Conservation (phyloP, 805 yeast species). For the Wickerhamiella sorbophila region DNA sequence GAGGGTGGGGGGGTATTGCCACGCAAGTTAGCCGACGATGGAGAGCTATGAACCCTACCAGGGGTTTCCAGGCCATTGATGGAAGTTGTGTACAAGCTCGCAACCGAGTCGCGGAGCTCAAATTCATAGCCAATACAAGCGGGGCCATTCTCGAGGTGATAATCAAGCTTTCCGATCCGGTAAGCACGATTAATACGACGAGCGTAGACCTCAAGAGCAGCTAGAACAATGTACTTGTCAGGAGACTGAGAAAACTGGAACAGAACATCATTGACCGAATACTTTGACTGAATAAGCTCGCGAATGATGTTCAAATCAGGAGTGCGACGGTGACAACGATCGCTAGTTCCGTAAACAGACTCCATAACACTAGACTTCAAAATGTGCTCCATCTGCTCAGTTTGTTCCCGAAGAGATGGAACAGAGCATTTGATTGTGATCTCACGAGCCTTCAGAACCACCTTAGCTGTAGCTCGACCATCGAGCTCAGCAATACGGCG, state of each 20-base stretch:
- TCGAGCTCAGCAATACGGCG: constrained; percentile 77
- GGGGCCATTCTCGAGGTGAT: constrained; percentile 34
- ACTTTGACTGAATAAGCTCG: constrained; percentile 92
- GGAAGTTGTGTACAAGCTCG: constrained; percentile 27
- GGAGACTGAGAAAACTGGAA: constrained; percentile 73
- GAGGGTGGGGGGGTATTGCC: background rate
- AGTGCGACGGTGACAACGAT: constrained; percentile 37
- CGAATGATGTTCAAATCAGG: constrained; percentile 71
- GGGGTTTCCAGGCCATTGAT: constrained; percentile 22
- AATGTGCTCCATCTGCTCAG: constrained; percentile 94
- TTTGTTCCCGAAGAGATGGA: constrained; percentile 91
- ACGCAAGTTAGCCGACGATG: background rate
- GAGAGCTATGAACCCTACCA: background rate
- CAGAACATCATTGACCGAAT: constrained; percentile 90
- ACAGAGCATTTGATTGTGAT: constrained; percentile 90
- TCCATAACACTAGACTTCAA: constrained; percentile 82
- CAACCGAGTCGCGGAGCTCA: constrained; percentile 17
- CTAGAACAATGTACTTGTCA: constrained; percentile 82
- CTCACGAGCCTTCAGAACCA: constrained; percentile 89
- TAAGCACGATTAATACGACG: constrained; percentile 97
- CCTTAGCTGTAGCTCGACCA: constrained; percentile 81
- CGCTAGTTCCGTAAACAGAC: constrained; percentile 53
- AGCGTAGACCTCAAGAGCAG: constrained; percentile 93
- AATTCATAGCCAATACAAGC: constrained; percentile 71
- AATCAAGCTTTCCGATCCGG: constrained; percentile 62